A percentile compares a stretch with the other conserved stretches of the same genome.
These are phyloP conservation scores for Botrytis medusae DNA, from an alignment of 2,329 filamentous ascomycete genomes.

Conservation along the genomic window DNA sequence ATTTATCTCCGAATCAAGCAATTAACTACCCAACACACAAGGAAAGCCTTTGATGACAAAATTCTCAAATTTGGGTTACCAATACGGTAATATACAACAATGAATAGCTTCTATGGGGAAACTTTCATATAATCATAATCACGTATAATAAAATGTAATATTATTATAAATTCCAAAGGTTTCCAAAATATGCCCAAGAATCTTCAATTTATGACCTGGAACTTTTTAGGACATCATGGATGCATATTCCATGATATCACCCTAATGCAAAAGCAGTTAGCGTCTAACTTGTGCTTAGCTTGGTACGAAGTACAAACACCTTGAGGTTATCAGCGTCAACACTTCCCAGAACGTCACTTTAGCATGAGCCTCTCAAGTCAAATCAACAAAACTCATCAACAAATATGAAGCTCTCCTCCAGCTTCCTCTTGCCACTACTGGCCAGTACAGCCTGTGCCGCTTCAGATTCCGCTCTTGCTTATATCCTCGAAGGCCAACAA, in stretches of 20 bases:
- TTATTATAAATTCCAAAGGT: background rate
- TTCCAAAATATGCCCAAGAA: background rate
- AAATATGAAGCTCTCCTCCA: slow-evolving; percentile 44
- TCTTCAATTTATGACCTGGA: background rate
- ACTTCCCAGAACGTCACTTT: slow-evolving; percentile 8
- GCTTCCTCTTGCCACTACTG: slow-evolving; percentile 43
- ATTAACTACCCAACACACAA: background rate
- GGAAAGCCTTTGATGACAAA: background rate
- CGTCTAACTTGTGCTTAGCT: slow-evolving; percentile 9
- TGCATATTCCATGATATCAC: background rate
- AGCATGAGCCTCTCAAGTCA: slow-evolving; percentile 29
- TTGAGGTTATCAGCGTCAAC: slow-evolving; percentile 17
- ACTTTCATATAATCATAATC: background rate
- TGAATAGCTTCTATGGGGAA: background rate
- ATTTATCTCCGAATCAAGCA: slow-evolving; percentile 21
- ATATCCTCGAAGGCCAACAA: slow-evolving; percentile 45
- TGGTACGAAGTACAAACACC: slow-evolving; percentile 9
- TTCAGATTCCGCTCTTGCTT: slow-evolving; percentile 50
- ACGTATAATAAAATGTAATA: background rate
- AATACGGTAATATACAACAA: background rate
- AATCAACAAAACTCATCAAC: slow-evolving; percentile 26
- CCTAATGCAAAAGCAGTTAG: slow-evolving; percentile 6
- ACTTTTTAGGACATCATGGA: background rate
- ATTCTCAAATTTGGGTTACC: background rate
- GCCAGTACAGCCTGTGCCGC: slow-evolving; percentile 42